phyloP scores from a whole-genome alignment of 2,329 filamentous ascomycete genomes.

The Cytospora mali region DNA sequence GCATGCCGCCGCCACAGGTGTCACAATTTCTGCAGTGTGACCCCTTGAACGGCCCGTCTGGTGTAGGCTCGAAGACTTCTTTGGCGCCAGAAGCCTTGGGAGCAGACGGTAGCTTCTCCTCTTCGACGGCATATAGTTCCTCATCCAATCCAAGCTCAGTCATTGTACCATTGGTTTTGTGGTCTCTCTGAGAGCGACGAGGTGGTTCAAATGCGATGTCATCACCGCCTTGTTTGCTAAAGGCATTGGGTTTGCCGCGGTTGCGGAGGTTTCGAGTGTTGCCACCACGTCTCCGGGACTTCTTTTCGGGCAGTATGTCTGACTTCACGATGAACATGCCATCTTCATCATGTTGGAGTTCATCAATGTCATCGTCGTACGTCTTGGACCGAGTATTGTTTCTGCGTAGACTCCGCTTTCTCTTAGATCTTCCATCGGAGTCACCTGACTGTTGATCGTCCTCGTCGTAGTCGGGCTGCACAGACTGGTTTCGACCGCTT shows the following conservation, averaged over 20 bases:
- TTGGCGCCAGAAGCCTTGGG: conserved; percentile 66
- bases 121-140: conserved; percentile 49
- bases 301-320: conserved; percentile 33
- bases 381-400: neutral
- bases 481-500: conserved; percentile 3
- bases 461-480: conserved; percentile 7
- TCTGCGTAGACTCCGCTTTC: conserved; percentile 15
- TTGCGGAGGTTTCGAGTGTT: conserved; percentile 29
- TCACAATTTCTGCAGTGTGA: conserved; percentile 74
- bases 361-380: conserved; percentile 23
- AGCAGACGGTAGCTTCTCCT: conserved; percentile 46
- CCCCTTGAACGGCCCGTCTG: conserved; percentile 66
- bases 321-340: conserved; percentile 32
- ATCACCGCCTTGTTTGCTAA: conserved; percentile 32
- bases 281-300: conserved; percentile 22
- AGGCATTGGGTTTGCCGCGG: conserved; percentile 37
- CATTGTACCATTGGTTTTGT: conserved; percentile 48
- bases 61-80: conserved; percentile 70
- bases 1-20: conserved; percentile 62
- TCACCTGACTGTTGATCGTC: conserved; percentile 12
- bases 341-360: conserved; percentile 20
- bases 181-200: conserved; percentile 53
- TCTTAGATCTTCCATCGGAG: conserved; percentile 5
- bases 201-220: conserved; percentile 55
- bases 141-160: conserved; percentile 64